Percentiles rank a stretch among this genome's conserved stretches.
Evolutionary conservation across 2,329 filamentous ascomycete genomes (phyloP).

Genomic region (Colletotrichum sp.): DNA sequence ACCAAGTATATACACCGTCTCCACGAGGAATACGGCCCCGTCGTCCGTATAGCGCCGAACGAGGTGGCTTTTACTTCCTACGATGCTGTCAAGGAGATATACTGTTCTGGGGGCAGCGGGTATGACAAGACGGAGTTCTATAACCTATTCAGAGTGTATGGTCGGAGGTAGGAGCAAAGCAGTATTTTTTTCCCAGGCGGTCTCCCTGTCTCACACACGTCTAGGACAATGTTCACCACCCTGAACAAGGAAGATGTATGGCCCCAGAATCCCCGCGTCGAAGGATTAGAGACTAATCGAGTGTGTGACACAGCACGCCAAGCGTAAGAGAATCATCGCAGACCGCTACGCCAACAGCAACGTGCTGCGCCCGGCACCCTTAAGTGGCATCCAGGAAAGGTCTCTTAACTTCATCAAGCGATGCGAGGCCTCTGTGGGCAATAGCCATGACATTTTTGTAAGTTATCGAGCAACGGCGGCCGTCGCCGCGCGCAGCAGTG

Average conservation of each 20-base stretch:
- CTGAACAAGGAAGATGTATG: slow-evolving; percentile 58
- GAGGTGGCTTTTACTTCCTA: slow-evolving; percentile 65
- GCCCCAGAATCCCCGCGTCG: background rate
- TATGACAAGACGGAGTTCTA: slow-evolving; percentile 72
- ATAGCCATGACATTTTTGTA: slow-evolving; percentile 67
- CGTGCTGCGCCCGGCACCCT: slow-evolving; percentile 58
- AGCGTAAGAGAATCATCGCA: slow-evolving; percentile 66
- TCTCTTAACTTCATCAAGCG: slow-evolving; percentile 59
- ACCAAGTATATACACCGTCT: slow-evolving; percentile 61
- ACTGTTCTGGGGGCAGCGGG: slow-evolving; percentile 64
- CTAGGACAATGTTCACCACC: slow-evolving; percentile 65
- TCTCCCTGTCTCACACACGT: background rate
- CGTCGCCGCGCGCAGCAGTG: background rate
- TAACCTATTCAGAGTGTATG: slow-evolving; percentile 63
- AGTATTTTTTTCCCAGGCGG: background rate
- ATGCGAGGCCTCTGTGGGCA: slow-evolving; percentile 49
- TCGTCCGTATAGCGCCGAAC: slow-evolving; percentile 61
- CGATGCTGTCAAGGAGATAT: slow-evolving; percentile 66
- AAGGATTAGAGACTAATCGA: background rate
- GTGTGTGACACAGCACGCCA: slow-evolving; percentile 55
- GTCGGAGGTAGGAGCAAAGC: slow-evolving; percentile 47
- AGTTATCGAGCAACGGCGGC: slow-evolving; percentile 20
- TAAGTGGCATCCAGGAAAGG: slow-evolving; percentile 62
- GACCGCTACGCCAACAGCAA: slow-evolving; percentile 74
- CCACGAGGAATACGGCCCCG: slow-evolving; percentile 60